Percentiles rank a stretch among this genome's conserved stretches.
phyloP scores from a whole-genome alignment of 1,139 yeast genomes.

The Magnusiomyces tetraspermus region DNA sequence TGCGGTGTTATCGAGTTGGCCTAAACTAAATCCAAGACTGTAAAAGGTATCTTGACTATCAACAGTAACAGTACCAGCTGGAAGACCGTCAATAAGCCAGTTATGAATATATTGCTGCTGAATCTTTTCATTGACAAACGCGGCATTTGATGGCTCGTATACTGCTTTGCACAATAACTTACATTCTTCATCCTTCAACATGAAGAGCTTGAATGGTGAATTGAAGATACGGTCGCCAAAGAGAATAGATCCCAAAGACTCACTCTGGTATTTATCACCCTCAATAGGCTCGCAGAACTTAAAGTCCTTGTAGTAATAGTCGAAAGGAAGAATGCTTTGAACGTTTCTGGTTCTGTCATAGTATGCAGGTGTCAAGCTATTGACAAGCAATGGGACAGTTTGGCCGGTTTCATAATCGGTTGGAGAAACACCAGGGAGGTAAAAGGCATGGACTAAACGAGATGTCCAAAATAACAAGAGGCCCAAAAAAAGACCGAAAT shows the following conservation, averaged over 20 bases:
- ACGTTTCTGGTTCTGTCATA: slow-evolving; percentile 24
- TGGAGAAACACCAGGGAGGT: slow-evolving; percentile 93
- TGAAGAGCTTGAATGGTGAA: slow-evolving; percentile 73
- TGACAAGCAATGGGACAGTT: slow-evolving; percentile 66
- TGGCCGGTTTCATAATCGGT: slow-evolving; percentile 72
- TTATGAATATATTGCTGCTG: slow-evolving; percentile 77
- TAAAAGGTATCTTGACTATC: slow-evolving; percentile 37
- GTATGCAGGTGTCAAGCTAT: slow-evolving; percentile 78
- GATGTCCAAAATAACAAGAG: slow-evolving; percentile 9
- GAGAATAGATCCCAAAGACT: slow-evolving; percentile 82
- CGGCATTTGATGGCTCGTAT: slow-evolving; percentile 57
- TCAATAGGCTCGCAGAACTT: slow-evolving; percentile 73
- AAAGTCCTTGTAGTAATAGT: slow-evolving; percentile 75
- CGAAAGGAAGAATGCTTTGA: slow-evolving; percentile 33
- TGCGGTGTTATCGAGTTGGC: slow-evolving; percentile 34
- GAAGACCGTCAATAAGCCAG: slow-evolving; percentile 93
- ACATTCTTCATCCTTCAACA: slow-evolving; percentile 68
- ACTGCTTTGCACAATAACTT: slow-evolving; percentile 47
- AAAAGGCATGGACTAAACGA: slow-evolving; percentile 46
- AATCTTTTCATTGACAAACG: slow-evolving; percentile 67
- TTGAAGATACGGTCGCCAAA: slow-evolving; percentile 94
- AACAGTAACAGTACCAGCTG: slow-evolving; percentile 51
- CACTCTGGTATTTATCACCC: slow-evolving; percentile 62
- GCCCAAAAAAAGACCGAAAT: background rate
- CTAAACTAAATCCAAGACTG: slow-evolving; percentile 76